Conservation (phyloP, 1,139 yeast species). For the Meyerozyma carpophila region DNA sequence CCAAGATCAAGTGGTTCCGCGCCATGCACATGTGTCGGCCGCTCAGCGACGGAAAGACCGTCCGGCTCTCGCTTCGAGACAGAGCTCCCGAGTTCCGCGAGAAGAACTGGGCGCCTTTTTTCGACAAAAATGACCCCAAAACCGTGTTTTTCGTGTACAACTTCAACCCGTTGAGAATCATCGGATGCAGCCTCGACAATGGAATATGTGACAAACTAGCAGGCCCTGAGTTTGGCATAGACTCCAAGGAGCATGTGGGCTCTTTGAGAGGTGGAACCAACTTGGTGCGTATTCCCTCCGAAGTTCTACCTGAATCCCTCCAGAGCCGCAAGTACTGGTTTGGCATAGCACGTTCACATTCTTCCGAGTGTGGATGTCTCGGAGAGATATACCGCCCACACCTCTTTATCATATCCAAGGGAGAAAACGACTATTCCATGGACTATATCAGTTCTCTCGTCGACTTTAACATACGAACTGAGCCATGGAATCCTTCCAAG, state of each 20-base stretch:
- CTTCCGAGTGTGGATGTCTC: slow-evolving; percentile 8
- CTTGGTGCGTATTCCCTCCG: background rate
- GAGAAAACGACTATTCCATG: slow-evolving; percentile 8
- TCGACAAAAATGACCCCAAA: slow-evolving; percentile 9
- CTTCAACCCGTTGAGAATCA: slow-evolving; percentile 14
- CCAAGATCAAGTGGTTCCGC: slow-evolving; percentile 8
- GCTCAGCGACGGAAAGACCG: slow-evolving; percentile 3
- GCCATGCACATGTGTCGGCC: slow-evolving; percentile 12
- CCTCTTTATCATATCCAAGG: slow-evolving; percentile 13
- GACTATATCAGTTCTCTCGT: slow-evolving; percentile 15
- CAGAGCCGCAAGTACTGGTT: slow-evolving; percentile 9
- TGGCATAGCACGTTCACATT: slow-evolving; percentile 13
- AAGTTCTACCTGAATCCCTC: background rate
- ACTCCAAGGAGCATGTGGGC: slow-evolving; percentile 11
- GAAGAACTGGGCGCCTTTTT: slow-evolving; percentile 13
- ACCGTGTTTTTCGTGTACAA: slow-evolving; percentile 13
- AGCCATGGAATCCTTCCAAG: slow-evolving; percentile 11
- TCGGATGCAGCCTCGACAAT: slow-evolving; percentile 11
- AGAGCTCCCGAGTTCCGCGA: slow-evolving; percentile 9
- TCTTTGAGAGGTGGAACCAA: slow-evolving; percentile 16
- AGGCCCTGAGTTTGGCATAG: slow-evolving; percentile 11
- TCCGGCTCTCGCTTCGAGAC: slow-evolving; percentile 1
- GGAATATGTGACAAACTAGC: slow-evolving; percentile 12
- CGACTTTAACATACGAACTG: slow-evolving; percentile 16
- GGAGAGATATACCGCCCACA: slow-evolving; percentile 17